These are phyloP conservation scores for Diaporthe citri DNA, from an alignment of 2,329 filamentous ascomycete species.

Conservation along the genomic window DNA sequence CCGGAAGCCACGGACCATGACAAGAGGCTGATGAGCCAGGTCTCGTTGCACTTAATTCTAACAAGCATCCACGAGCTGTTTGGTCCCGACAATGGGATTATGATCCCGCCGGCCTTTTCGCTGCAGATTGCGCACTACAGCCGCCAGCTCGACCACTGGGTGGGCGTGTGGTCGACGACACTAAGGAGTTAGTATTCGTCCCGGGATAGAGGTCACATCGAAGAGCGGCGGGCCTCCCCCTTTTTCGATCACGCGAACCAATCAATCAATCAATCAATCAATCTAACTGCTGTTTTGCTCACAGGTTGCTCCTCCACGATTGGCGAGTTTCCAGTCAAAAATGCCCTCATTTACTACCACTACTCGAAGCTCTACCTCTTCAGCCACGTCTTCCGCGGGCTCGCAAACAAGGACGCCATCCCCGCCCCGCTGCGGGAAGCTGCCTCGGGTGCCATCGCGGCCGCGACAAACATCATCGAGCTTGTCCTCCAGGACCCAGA, in stretches of 20 bases:
- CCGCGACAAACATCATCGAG: slow-evolving; percentile 54
- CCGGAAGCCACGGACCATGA: slow-evolving; percentile 66
- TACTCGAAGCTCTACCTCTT: slow-evolving; percentile 50
- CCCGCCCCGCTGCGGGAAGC: slow-evolving; percentile 37
- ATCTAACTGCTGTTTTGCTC: neutral
- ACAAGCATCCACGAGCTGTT: slow-evolving; percentile 67
- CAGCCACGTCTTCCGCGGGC: slow-evolving; percentile 48
- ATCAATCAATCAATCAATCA: neutral
- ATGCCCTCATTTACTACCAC: slow-evolving; percentile 48
- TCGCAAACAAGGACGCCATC: slow-evolving; percentile 36
- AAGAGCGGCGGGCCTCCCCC: neutral
- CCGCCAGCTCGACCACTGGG: slow-evolving; percentile 54
- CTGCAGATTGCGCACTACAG: slow-evolving; percentile 56
- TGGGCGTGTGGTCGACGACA: slow-evolving; percentile 50
- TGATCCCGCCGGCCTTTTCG: slow-evolving; percentile 63
- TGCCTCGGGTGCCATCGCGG: slow-evolving; percentile 41
- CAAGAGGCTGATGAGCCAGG: slow-evolving; percentile 68
- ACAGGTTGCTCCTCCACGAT: slow-evolving; percentile 41
- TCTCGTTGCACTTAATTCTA: slow-evolving; percentile 69
- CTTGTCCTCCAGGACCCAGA: slow-evolving; percentile 52
- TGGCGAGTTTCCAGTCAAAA: slow-evolving; percentile 50
- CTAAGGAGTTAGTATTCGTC: slow-evolving; percentile 46
- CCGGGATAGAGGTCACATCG: slow-evolving; percentile 36
- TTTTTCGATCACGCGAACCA: neutral
- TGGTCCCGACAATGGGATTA: slow-evolving; percentile 65